These are phyloP conservation scores for Apiospora arundinis DNA, from an alignment of 2,329 filamentous ascomycete species.

Conservation along the genomic window DNA sequence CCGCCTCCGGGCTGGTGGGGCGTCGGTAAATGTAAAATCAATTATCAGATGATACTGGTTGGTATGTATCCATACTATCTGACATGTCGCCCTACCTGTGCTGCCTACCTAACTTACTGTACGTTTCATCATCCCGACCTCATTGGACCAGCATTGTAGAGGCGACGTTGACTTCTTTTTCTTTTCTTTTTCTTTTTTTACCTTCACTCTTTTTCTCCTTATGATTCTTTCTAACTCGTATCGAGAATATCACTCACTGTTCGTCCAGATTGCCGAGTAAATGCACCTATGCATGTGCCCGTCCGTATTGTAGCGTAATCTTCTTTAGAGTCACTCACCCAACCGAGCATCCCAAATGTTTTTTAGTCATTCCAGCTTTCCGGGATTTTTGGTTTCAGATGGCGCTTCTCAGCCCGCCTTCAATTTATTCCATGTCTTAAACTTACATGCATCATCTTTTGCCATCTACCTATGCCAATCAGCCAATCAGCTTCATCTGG, in stretches of 20 bases:
- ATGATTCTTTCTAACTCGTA: background rate
- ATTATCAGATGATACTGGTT: slow-evolving; percentile 7
- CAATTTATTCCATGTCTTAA: slow-evolving; percentile 12
- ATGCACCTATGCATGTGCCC: background rate
- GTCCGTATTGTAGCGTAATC: background rate
- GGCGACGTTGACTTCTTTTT: background rate
- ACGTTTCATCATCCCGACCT: slow-evolving; percentile 10
- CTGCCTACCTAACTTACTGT: no score
- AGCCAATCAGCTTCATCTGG: background rate
- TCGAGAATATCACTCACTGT: background rate
- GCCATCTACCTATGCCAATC: background rate
- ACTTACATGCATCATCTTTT: background rate
- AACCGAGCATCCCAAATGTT: background rate
- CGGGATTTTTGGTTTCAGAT: slow-evolving; percentile 15
- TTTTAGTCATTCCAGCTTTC: background rate
- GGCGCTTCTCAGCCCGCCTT: slow-evolving; percentile 4
- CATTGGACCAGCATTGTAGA: background rate
- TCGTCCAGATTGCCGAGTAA: background rate
- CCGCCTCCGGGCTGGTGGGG: background rate
- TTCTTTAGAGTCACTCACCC: background rate
- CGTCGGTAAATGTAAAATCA: background rate
- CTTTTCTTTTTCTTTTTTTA: background rate
- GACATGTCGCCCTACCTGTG: slow-evolving; percentile 14
- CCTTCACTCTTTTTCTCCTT: background rate
- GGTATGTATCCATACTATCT: background rate